These are phyloP conservation scores for Diplodia intermedia DNA, from an alignment of 2,329 filamentous ascomycete genomes.

Conservation along the genomic window DNA sequence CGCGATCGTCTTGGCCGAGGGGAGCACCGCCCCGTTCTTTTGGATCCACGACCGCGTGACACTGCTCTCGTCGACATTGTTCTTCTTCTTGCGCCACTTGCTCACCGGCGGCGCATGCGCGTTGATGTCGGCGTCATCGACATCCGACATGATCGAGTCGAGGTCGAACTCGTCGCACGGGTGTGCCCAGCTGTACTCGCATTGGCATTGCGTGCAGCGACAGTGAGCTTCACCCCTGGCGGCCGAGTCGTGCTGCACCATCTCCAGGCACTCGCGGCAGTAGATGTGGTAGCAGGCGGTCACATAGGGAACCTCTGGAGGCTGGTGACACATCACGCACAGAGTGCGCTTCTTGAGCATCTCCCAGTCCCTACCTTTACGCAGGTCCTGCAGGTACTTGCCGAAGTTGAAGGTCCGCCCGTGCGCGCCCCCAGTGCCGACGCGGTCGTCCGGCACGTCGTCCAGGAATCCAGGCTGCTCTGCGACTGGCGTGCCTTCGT, in stretches of 20 bases:
- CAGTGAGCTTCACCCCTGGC: background rate
- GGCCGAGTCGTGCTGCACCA: conserved; percentile 42
- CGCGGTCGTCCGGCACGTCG: conserved; percentile 4
- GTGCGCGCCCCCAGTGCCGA: conserved; percentile 43
- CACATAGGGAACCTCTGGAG: conserved; percentile 51
- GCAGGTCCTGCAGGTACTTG: conserved; percentile 50
- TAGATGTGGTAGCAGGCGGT: conserved; percentile 64
- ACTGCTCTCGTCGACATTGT: conserved; percentile 33
- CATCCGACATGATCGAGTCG: conserved; percentile 33
- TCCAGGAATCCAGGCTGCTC: background rate
- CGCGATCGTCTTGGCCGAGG: conserved; percentile 55
- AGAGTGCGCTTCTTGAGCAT: conserved; percentile 51
- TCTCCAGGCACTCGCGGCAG: conserved; percentile 58
- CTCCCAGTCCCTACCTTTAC: conserved; percentile 45
- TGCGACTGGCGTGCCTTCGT: background rate
- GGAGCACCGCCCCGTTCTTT: conserved; percentile 48
- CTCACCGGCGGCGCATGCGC: conserved; percentile 35
- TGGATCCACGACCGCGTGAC: conserved; percentile 49
- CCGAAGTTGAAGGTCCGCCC: conserved; percentile 51
- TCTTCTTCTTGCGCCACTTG: conserved; percentile 34
- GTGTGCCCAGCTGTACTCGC: conserved; percentile 8
- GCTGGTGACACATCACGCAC: conserved; percentile 54
- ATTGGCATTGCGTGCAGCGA: background rate
- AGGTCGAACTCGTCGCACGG: conserved; percentile 18
- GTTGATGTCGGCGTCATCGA: background rate